These are phyloP conservation scores for Schizonepeta tenuifolia DNA, from an alignment of 257 asterid species.

Conservation along the genomic window DNA sequence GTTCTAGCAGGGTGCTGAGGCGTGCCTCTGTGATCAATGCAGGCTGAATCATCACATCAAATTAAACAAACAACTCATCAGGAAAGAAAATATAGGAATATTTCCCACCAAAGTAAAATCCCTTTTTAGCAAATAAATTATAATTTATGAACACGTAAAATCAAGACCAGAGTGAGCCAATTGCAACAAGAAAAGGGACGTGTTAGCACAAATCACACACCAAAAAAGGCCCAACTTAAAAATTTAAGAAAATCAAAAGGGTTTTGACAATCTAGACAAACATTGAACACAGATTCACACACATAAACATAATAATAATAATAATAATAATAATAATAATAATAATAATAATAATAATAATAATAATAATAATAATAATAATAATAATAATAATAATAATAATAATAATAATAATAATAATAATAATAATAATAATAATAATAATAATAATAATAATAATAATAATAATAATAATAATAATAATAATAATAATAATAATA, in stretches of 20 bases:
- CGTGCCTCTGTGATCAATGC: conserved; percentile 97
- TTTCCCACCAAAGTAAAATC: neutral
- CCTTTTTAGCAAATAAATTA: conserved; percentile 10
- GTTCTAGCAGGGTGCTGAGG: conserved; percentile 92
- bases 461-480: neutral
- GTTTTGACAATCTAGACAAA: neutral
- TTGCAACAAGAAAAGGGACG: neutral
- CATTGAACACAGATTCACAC: neutral
- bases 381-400: neutral
- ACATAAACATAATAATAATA: neutral
- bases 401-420: neutral
- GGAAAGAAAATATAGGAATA: neutral
- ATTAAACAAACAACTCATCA: neutral
- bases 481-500: neutral
- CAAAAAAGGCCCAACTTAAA: neutral
- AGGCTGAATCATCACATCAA: conserved; percentile 52
- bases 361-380: neutral
- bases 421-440: neutral
- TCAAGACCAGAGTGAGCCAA: neutral
- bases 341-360: neutral
- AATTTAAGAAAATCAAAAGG: neutral
- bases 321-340: neutral
- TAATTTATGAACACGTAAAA: neutral
- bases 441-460: neutral
- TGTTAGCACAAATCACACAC: neutral